These are phyloP conservation scores for Ajuga reptans DNA, from an alignment of 305 asterid species.

Conservation along the genomic window DNA sequence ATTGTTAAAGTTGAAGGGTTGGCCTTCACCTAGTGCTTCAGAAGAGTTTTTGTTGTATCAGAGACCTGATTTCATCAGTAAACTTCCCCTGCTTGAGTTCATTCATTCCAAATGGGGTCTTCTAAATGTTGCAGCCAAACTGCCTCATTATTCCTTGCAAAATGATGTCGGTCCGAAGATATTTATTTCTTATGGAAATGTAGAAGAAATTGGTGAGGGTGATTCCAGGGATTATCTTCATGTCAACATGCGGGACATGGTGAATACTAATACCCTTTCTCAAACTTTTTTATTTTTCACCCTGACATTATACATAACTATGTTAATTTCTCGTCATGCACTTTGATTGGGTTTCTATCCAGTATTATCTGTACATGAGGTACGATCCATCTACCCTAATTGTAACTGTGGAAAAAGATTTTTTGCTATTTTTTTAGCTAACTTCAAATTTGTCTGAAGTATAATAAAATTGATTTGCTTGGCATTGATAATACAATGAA, in stretches of 20 bases:
- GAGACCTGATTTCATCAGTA: conserved; percentile 85
- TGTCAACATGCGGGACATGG: conserved; percentile 87
- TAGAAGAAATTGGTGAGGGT: conserved; percentile 56
- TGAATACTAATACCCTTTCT: conserved; percentile 28
- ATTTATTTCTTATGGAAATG: conserved; percentile 64
- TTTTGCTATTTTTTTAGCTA: background rate
- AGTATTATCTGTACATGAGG: background rate
- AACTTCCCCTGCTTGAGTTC: conserved; percentile 87
- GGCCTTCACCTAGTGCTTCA: conserved; percentile 92
- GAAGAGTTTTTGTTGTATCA: conserved; percentile 89
- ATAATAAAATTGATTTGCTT: background rate
- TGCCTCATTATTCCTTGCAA: conserved; percentile 96
- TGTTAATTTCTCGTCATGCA: conserved; percentile 4
- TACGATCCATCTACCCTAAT: background rate
- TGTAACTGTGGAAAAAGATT: background rate
- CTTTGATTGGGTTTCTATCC: background rate
- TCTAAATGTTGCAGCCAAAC: conserved; percentile 88
- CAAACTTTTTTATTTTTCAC: background rate
- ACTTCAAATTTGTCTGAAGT: background rate
- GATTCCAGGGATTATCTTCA: conserved; percentile 72
- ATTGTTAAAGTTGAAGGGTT: conserved; percentile 80
- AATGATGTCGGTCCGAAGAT: conserved; percentile 96
- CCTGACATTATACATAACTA: background rate
- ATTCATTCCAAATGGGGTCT: conserved; percentile 98
- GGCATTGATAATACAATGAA: background rate